Evolutionary conservation across 306 rosid species (phyloP), one percentile per base, ranked within the genome.

Genomic region (Acacia melanoxylon): DNA sequence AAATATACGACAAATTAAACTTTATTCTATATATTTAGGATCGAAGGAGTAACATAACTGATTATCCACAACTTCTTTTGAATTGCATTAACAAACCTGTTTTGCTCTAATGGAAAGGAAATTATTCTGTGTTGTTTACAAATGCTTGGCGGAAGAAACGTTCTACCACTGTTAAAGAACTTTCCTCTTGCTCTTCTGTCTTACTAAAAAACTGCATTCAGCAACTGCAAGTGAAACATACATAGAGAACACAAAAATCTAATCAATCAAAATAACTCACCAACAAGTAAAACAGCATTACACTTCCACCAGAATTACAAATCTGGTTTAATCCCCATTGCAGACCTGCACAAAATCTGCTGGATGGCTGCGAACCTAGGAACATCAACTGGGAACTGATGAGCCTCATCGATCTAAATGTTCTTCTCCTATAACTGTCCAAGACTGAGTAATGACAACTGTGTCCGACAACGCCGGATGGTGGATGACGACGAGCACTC

Each of bases 341-440:
- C 41, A 49, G 3, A 78, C 1, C 29, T 27, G 29, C 29, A 27
- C 29, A 27, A 27, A 27, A 27, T 27, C 29, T 27, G 29, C n/a
- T n/a, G n/a, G 75, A 89, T 68, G 40, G 88, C 83, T 12, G 88
- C 75, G 76, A 89, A 77, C 66, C 68, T 87, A 8, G 93, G 91
- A 83, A 91, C 89, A 40, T 89, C 72, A n/a, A 84, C 89, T 1
- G 94, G 92, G 61, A 91, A 91, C 62, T 44, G 74, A 67, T 89
- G 41, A 75, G 87, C 81, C 83, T 91, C 91, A 33, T 33, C 37
- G 5, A 33, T 33, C 6, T 2, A 33, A 33, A 0, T 4, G 5
- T 33, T 33, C 6, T 33, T 33, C 37, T 33, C 37, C 37, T 33
- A 33, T 33, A 4, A 0, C 5, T 33, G 5, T 33, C 37, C 37